Evolutionary conservation across 2,329 filamentous ascomycete species (phyloP).

Genomic region (Pseudogymnoascus sp.): DNA sequence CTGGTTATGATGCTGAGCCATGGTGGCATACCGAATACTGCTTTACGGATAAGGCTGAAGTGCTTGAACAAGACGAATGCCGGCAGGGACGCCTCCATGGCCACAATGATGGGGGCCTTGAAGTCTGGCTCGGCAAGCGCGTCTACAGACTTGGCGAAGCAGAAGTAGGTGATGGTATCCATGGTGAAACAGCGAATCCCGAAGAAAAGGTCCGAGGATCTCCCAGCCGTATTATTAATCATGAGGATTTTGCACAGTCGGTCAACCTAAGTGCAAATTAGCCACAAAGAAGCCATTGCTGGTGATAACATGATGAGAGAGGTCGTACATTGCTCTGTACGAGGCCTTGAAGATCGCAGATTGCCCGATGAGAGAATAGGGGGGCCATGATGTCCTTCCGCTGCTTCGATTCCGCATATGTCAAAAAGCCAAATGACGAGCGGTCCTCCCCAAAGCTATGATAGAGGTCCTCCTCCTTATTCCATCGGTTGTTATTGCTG

Average conservation of each 20-base stretch:
- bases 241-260: slow-evolving; percentile 26
- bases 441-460: slow-evolving; percentile 32
- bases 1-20: slow-evolving; percentile 17
- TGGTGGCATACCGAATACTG: slow-evolving; percentile 21
- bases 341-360: slow-evolving; percentile 29
- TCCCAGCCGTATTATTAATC: slow-evolving; percentile 18
- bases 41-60: slow-evolving; percentile 22
- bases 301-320: neutral
- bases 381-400: slow-evolving; percentile 34
- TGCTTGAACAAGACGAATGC: slow-evolving; percentile 33
- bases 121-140: slow-evolving; percentile 32
- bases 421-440: slow-evolving; percentile 35
- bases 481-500: slow-evolving; percentile 32
- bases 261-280: slow-evolving; percentile 19
- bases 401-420: slow-evolving; percentile 31
- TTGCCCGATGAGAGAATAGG: slow-evolving; percentile 33
- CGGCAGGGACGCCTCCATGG: slow-evolving; percentile 31
- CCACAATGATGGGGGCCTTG: slow-evolving; percentile 32
- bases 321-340: slow-evolving; percentile 28
- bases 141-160: slow-evolving; percentile 33
- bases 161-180: slow-evolving; percentile 33
- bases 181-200: slow-evolving; percentile 30
- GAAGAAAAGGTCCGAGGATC: slow-evolving; percentile 25
- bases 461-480: slow-evolving; percentile 34
- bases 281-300: neutral